phyloP scores from a whole-genome alignment of 768 basidiomycete genomes.

The Kwoniella heveanensis region DNA sequence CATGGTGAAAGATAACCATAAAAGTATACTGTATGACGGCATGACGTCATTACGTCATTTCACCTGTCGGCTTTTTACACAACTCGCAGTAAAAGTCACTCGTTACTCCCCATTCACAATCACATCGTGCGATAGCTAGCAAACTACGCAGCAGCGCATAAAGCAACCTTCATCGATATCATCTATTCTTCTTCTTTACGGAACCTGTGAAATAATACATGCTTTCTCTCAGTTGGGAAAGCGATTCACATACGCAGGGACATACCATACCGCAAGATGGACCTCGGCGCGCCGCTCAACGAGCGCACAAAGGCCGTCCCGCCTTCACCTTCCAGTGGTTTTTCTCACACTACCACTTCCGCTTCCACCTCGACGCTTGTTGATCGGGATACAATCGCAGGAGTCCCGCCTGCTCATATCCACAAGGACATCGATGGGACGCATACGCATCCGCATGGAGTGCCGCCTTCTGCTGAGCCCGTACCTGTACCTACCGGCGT shows the following conservation, averaged over 20 bases:
- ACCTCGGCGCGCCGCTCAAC: slow-evolving; percentile 1
- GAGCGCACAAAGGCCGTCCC: neutral
- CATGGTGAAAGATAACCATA: too few species aligned
- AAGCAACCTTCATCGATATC: neutral
- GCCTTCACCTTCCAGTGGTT: too few species aligned
- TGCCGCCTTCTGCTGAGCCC: neutral
- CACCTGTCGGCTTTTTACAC: neutral
- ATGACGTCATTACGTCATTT: slow-evolving; percentile 1
- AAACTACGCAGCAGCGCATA: too few species aligned
- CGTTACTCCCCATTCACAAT: too few species aligned
- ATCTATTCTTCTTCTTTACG: neutral
- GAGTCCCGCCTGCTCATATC: neutral
- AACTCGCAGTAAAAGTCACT: neutral
- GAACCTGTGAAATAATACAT: too few species aligned
- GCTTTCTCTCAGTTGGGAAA: too few species aligned
- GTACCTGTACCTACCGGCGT: neutral
- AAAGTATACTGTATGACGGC: neutral
- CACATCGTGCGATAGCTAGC: neutral
- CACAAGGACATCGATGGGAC: neutral
- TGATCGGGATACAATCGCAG: neutral
- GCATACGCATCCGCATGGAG: neutral
- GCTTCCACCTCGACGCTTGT: neutral
- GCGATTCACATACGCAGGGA: too few species aligned
- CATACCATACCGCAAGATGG: neutral
- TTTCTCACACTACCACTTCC: neutral